A percentile compares a stretch with the other conserved stretches of the same genome.
Conservation (phyloP, 768 basidiomycete genomes). For the Mycena epipterygia region DNA sequence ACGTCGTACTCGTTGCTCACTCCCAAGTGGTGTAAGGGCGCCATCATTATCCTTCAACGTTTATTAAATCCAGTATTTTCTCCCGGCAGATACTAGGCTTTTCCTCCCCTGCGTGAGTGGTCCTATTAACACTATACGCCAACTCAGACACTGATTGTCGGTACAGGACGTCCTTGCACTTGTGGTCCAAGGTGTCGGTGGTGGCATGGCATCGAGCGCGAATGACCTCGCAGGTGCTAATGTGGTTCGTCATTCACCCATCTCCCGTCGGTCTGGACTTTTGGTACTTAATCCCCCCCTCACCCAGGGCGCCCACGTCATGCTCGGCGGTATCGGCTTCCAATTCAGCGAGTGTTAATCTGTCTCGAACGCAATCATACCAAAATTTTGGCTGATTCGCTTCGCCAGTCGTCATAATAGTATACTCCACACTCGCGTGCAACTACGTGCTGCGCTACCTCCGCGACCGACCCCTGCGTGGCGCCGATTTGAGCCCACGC, state of each 20-base stretch:
- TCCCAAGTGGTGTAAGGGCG: too few relatives aligned
- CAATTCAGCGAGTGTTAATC: slow-evolving; percentile 67
- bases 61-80: slow-evolving; percentile 26
- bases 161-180: slow-evolving; percentile 18
- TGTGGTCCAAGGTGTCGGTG: too few relatives aligned
- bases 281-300: too few relatives aligned
- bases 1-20: too few relatives aligned
- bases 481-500: not conserved
- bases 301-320: slow-evolving; percentile 45
- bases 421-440: slow-evolving; percentile 54
- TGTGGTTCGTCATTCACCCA: too few relatives aligned
- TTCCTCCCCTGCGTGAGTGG: slow-evolving; percentile 50
- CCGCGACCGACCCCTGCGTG: slow-evolving; percentile 49
- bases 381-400: too few relatives aligned
- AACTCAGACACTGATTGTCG: not conserved
- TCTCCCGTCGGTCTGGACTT: too few relatives aligned
- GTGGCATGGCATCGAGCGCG: not conserved
- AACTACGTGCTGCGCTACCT: slow-evolving; percentile 64
- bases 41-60: too few relatives aligned
- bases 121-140: not conserved
- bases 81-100: slow-evolving; percentile 51
- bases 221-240: slow-evolving; percentile 12
- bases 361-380: too few relatives aligned
- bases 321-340: slow-evolving; percentile 76
- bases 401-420: slow-evolving; percentile 54